Percentiles rank a stretch among this genome's conserved stretches.
phyloP scores from a whole-genome alignment of 1,139 yeast species.

The Taphrina pruni region DNA sequence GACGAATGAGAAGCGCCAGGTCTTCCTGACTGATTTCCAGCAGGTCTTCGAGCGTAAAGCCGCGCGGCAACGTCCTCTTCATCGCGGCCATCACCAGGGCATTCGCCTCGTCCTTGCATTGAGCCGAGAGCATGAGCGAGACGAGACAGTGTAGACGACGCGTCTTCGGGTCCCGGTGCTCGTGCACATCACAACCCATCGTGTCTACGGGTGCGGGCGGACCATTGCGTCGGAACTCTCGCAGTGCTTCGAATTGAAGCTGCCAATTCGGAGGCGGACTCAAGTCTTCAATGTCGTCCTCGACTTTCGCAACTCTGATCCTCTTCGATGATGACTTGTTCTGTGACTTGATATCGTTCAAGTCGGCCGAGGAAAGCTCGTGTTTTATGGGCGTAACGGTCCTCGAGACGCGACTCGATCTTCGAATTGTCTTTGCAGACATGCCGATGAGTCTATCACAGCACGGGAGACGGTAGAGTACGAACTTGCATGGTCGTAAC shows the following conservation, averaged over 20 bases:
- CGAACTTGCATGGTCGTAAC: not conserved
- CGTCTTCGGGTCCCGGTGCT: constrained; percentile 53
- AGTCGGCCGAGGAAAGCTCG: not conserved
- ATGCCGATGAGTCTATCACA: not conserved
- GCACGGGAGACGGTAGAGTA: not conserved
- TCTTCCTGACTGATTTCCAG: constrained; percentile 61
- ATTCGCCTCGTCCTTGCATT: constrained; percentile 88
- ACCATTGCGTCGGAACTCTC: constrained; percentile 61
- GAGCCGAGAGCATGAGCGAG: constrained; percentile 64
- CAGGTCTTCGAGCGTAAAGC: constrained; percentile 53
- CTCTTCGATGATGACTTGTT: not conserved
- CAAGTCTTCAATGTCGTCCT: constrained; percentile 22
- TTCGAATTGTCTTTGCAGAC: not conserved
- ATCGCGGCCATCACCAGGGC: constrained; percentile 71
- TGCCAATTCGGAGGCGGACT: constrained; percentile 34
- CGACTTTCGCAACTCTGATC: not conserved
- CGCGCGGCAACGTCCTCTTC: constrained; percentile 56
- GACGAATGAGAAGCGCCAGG: constrained; percentile 68
- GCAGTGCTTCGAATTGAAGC: constrained; percentile 23
- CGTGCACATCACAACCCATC: constrained; percentile 81
- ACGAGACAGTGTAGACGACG: constrained; percentile 43
- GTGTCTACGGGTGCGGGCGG: constrained; percentile 78
- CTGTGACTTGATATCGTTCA: not conserved
- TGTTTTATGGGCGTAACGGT: not conserved
- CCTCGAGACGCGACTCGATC: constrained; percentile 1